phyloP scores from a whole-genome alignment of 345 rosid genomes.

The Rhizophora apiculata region DNA sequence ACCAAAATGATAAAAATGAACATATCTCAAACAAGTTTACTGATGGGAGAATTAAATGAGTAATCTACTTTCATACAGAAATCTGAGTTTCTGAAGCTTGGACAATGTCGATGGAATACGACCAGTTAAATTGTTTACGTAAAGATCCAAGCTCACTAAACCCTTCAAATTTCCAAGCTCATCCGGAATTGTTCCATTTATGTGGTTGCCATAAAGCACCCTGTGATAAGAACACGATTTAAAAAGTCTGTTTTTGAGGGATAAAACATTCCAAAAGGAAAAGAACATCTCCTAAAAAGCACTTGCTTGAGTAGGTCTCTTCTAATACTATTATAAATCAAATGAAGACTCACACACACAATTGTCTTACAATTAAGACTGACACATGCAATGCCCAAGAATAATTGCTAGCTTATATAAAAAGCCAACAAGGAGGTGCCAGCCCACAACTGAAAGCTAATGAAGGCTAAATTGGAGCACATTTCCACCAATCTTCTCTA shows the following conservation, averaged over 20 bases:
- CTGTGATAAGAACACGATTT: constrained; percentile 37
- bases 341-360: too few species aligned
- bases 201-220: constrained; percentile 74
- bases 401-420: too few species aligned
- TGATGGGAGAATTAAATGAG: neutral
- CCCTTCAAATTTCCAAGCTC: constrained; percentile 76
- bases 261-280: neutral
- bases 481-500: neutral
- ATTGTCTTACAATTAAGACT: too few species aligned
- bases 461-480: too few species aligned
- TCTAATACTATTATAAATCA: too few species aligned
- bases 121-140: constrained; percentile 60
- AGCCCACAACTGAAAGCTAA: too few species aligned
- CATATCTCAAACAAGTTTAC: neutral
- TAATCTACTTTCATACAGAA: constrained; percentile 50
- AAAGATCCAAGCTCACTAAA: constrained; percentile 96
- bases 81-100: constrained; percentile 57
- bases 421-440: too few species aligned
- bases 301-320: too few species aligned
- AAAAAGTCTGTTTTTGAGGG: constrained; percentile 2
- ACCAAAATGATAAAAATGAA: neutral
- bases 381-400: too few species aligned
- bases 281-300: neutral
- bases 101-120: constrained; percentile 57
- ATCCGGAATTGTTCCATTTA: constrained; percentile 66